Evolutionary conservation across 176 grass and related monocot species (phyloP).

Genomic region (Hyparrhenia diplandra): DNA sequence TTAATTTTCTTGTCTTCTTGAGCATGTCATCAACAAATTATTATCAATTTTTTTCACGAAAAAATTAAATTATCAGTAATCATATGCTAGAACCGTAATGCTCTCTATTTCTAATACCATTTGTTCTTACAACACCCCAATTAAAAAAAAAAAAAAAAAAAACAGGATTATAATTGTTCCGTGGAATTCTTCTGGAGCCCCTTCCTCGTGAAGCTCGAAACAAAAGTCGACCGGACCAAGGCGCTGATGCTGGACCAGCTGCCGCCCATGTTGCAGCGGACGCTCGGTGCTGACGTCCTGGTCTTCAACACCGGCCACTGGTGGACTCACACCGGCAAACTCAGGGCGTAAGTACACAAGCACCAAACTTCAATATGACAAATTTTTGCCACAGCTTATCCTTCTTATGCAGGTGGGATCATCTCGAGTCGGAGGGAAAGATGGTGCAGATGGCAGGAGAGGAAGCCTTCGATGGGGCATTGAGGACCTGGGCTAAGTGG

Average conservation of each 20-base stretch:
- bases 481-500: slow-evolving; percentile 50
- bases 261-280: not conserved
- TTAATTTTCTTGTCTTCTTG: no score
- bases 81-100: not conserved
- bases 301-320: slow-evolving; percentile 75
- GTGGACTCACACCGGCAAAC: slow-evolving; percentile 64
- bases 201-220: slow-evolving; percentile 52
- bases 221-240: slow-evolving; percentile 23
- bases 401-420: slow-evolving; percentile 32
- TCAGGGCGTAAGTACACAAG: slow-evolving; percentile 30
- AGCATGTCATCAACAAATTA: no score
- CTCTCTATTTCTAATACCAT: no score
- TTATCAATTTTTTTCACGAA: no score
- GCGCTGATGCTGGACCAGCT: slow-evolving; percentile 52
- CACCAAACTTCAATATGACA: no score
- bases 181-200: slow-evolving; percentile 67
- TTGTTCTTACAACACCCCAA: not conserved
- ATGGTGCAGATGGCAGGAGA: slow-evolving; percentile 24
- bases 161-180: slow-evolving; percentile 47
- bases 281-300: slow-evolving; percentile 34
- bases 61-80: not conserved
- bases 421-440: slow-evolving; percentile 31
- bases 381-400: not conserved
- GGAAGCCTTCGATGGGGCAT: slow-evolving; percentile 37
- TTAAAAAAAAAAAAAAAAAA: not conserved